Evolutionary conservation across 108 stramenopile genomes (phyloP).

Genomic region (Skeletonema potamos): DNA sequence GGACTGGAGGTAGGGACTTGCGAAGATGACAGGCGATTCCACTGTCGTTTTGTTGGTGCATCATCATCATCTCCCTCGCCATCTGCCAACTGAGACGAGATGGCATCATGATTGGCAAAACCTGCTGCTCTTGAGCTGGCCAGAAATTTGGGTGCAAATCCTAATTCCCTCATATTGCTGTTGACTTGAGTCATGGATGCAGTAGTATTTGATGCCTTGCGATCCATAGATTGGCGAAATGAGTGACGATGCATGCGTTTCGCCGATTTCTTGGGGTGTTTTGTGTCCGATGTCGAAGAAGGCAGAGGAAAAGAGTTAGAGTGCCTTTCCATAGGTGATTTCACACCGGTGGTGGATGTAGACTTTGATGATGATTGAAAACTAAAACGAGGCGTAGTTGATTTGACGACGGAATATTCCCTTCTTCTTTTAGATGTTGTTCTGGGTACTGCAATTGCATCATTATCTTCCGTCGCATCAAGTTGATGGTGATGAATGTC

Average conservation of each 20-base stretch:
- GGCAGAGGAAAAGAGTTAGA: neutral
- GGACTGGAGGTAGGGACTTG: neutral
- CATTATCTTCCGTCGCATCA: neutral
- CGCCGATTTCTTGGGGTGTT: neutral
- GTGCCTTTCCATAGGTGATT: neutral
- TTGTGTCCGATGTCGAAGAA: neutral
- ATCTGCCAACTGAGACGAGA: no score
- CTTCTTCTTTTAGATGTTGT: neutral
- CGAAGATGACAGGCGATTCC: neutral
- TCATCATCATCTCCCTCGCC: neutral
- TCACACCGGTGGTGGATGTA: neutral
- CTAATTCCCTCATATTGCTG: neutral
- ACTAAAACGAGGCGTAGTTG: constrained; percentile 3
- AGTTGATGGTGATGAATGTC: neutral
- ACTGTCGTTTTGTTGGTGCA: neutral
- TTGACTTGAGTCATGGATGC: neutral
- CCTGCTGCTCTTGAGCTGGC: neutral
- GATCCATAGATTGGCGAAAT: neutral
- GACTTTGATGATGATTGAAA: neutral
- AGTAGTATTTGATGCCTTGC: neutral
- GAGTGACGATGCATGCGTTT: constrained; percentile 4
- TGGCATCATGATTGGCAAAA: neutral
- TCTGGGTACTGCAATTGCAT: neutral
- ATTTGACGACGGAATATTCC: constrained; percentile 3
- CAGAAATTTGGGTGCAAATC: constrained; percentile 1